Evolutionary conservation across 768 basidiomycete species (phyloP).

Genomic region (Podaxis sp.): DNA sequence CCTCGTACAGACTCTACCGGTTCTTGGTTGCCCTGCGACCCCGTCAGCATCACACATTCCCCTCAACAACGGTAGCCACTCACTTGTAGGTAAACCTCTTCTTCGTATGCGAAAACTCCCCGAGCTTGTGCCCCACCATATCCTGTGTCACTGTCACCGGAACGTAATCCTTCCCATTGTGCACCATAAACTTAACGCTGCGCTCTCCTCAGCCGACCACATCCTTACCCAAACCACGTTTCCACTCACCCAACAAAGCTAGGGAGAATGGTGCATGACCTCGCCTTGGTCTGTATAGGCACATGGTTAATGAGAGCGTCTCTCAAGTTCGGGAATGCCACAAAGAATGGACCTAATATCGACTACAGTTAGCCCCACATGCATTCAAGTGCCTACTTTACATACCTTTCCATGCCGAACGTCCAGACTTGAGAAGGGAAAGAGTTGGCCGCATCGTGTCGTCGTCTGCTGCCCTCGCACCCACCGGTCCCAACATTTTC

Average conservation of each 20-base stretch:
- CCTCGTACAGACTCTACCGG: background rate
- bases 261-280: conserved; percentile 90
- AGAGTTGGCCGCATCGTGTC: conserved; percentile 60
- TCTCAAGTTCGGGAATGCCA: conserved; percentile 85
- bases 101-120: conserved; percentile 90
- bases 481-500: background rate
- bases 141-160: conserved; percentile 90
- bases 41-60: background rate
- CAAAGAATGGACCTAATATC: conserved; percentile 83
- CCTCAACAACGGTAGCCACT: conserved; percentile 29
- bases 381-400: background rate
- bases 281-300: conserved; percentile 86
- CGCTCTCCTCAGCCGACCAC: background rate
- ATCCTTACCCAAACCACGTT: background rate
- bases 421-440: conserved; percentile 54
- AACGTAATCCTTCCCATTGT: conserved; percentile 89
- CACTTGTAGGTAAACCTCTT: conserved; percentile 86
- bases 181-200: conserved; percentile 87
- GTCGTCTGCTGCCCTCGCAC: background rate
- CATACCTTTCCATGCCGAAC: conserved; percentile 86
- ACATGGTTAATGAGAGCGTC: conserved; percentile 77
- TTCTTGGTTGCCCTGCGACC: conserved; percentile 9
- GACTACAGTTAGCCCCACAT: background rate
- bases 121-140: conserved; percentile 98
- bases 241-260: conserved; percentile 87